phyloP scores from a whole-genome alignment of 495 filamentous ascomycete species.

The Penicillium canariense region DNA sequence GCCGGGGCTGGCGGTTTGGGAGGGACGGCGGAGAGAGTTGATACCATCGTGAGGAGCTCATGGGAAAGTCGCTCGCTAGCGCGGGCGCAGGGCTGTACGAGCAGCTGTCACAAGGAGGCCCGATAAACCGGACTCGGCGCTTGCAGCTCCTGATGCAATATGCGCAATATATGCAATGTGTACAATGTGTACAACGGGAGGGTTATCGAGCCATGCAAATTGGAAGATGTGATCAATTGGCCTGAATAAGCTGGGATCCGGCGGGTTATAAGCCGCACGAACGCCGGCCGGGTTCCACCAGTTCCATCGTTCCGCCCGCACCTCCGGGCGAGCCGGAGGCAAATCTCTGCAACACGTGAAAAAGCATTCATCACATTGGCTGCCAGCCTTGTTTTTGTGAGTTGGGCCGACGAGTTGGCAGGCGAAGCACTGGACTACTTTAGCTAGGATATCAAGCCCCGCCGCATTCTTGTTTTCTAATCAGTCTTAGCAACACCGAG shows the following conservation, averaged over 20 bases:
- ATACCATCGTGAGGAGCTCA: background rate
- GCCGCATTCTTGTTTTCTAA: too few species aligned
- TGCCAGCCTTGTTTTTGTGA: too few species aligned
- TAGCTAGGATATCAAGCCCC: too few species aligned
- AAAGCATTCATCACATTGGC: too few species aligned
- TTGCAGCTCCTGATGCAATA: conserved; percentile 1
- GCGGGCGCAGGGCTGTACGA: conserved; percentile 15
- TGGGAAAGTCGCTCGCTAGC: background rate
- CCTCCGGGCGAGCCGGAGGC: conserved; percentile 32
- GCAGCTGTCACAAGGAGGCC: conserved; percentile 3
- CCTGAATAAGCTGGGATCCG: background rate
- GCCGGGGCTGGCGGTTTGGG: conserved; percentile 1
- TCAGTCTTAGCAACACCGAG: too few species aligned
- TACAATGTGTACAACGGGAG: conserved; percentile 1
- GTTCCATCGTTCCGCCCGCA: conserved; percentile 38
- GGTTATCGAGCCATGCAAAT: background rate
- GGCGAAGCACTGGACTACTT: background rate
- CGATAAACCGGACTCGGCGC: background rate
- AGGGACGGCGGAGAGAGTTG: conserved; percentile 9
- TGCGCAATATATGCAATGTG: background rate
- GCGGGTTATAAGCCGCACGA: conserved; percentile 9
- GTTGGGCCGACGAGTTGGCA: too few species aligned
- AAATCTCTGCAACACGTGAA: conserved; percentile 1
- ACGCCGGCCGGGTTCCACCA: conserved; percentile 27
- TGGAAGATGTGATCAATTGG: background rate